Conservation (phyloP, 306 rosid species). For the Cucumis cinereus region DNA sequence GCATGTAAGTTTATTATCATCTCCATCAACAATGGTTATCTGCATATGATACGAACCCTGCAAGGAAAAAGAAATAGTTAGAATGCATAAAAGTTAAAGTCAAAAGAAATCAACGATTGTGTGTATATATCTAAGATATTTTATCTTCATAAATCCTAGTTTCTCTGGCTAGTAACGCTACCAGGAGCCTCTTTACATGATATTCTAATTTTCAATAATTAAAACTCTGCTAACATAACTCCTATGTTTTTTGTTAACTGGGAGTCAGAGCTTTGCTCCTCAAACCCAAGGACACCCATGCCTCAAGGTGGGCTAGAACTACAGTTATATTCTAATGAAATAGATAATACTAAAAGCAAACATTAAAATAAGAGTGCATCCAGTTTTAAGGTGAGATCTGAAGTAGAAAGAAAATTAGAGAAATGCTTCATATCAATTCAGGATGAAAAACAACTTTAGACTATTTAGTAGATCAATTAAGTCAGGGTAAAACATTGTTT, state of each 20-base stretch:
- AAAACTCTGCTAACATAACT: background rate
- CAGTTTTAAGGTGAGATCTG: background rate
- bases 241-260: background rate
- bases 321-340: background rate
- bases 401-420: background rate
- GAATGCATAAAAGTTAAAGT: background rate
- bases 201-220: background rate
- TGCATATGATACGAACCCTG: constrained; percentile 69
- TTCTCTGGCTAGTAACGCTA: background rate
- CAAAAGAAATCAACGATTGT: background rate
- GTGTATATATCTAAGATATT: background rate
- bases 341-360: background rate
- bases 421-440: background rate
- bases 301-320: background rate
- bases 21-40: constrained; percentile 56
- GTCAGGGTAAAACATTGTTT: background rate
- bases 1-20: constrained; percentile 47
- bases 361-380: background rate
- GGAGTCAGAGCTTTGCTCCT: background rate
- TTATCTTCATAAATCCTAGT: background rate
- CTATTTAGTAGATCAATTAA: background rate
- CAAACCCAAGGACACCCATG: too few relatives aligned
- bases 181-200: background rate
- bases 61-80: constrained; percentile 5
- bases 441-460: background rate